Conservation (phyloP, 2,329 filamentous ascomycete species). For the Fusarium denticulatum region DNA sequence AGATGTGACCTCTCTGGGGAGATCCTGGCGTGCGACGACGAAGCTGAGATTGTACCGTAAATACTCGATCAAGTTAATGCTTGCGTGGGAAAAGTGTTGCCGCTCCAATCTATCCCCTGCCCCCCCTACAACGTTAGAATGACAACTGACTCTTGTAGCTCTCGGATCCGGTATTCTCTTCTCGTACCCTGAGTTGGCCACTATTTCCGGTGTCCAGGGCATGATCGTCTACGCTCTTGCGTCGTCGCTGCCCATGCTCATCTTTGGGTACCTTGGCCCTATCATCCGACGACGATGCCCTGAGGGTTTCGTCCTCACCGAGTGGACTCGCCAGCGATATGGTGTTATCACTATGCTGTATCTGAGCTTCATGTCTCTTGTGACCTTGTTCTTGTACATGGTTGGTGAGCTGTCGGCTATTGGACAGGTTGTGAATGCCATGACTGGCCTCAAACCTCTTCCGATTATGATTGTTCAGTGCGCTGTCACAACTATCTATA, state of each 20-base stretch:
- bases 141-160: constrained; percentile 66
- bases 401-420: constrained; percentile 83
- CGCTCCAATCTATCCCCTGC: constrained; percentile 66
- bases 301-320: constrained; percentile 84
- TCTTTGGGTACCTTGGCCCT: constrained; percentile 79
- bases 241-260: constrained; percentile 75
- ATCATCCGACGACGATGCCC: constrained; percentile 83
- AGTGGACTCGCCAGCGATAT: constrained; percentile 85
- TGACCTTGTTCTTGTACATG: constrained; percentile 89
- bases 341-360: constrained; percentile 75
- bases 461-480: constrained; percentile 83
- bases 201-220: constrained; percentile 81
- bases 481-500: constrained; percentile 82
- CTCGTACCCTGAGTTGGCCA: constrained; percentile 82
- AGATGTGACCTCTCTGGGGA: constrained; percentile 44
- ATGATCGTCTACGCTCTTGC: constrained; percentile 79
- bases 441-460: constrained; percentile 79
- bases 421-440: constrained; percentile 77
- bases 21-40: constrained; percentile 58
- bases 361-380: constrained; percentile 79
- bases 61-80: constrained; percentile 99
- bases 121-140: constrained; percentile 23
- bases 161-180: constrained; percentile 87
- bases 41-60: constrained; percentile 95
- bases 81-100: constrained; percentile 98